phyloP scores from a whole-genome alignment of 139 green algal genomes.

The Nannochloris sp. region DNA sequence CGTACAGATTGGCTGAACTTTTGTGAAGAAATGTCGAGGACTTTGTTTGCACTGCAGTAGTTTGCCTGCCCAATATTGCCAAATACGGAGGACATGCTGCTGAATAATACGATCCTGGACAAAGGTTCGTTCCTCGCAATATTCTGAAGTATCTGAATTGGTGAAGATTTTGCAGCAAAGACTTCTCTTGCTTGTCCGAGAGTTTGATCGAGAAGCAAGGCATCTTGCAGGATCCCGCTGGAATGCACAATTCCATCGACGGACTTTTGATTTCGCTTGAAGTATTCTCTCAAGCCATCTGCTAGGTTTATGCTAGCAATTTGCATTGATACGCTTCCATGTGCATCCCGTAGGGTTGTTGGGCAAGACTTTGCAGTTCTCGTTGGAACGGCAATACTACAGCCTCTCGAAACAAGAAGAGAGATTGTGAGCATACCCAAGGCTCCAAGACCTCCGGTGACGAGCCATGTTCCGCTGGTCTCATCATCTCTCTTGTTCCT shows the following conservation, averaged over 20 bases:
- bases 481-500: not conserved
- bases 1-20: not conserved
- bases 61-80: slow-evolving; percentile 39
- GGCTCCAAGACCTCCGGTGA: slow-evolving; percentile 55
- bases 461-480: slow-evolving; percentile 17
- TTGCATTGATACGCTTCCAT: too few relatives aligned
- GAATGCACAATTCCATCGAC: slow-evolving; percentile 29
- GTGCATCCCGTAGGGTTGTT: too few relatives aligned
- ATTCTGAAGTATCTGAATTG: not conserved
- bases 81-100: slow-evolving; percentile 26
- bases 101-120: slow-evolving; percentile 23
- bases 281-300: not conserved
- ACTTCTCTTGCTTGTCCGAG: slow-evolving; percentile 2
- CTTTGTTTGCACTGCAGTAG: slow-evolving; percentile 34
- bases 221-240: slow-evolving; percentile 27
- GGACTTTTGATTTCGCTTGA: not conserved
- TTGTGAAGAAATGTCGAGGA: slow-evolving; percentile 20
- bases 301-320: not conserved
- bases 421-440: slow-evolving; percentile 33
- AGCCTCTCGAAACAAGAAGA: not conserved
- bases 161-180: slow-evolving; percentile 26
- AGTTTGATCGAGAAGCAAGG: slow-evolving; percentile 18
- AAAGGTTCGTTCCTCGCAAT: slow-evolving; percentile 1
- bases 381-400: not conserved
- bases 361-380: not conserved